phyloP scores from a whole-genome alignment of 495 filamentous ascomycete genomes.

The Hyaloscypha hepaticicola region DNA sequence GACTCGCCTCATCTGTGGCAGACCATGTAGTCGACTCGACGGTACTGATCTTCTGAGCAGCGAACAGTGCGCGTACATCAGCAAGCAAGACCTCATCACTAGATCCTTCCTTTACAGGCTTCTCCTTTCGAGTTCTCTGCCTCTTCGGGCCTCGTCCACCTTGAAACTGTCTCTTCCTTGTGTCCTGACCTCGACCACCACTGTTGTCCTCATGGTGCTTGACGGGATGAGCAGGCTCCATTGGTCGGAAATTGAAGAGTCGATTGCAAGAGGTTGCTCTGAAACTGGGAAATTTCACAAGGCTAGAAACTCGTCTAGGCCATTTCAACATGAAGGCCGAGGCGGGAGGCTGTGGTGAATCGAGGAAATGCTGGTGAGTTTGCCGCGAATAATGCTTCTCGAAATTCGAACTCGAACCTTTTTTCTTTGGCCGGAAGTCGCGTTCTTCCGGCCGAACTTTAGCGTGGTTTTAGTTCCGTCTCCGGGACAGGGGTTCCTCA shows the following conservation, averaged over 20 bases:
- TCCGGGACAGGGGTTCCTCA: not conserved
- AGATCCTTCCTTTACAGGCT: constrained; percentile 52
- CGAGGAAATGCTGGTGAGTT: not conserved
- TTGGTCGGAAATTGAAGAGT: constrained; percentile 10
- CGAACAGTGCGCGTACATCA: constrained; percentile 67
- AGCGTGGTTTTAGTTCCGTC: not conserved
- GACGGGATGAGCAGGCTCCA: constrained; percentile 7
- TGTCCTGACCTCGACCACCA: constrained; percentile 66
- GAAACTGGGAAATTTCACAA: not conserved
- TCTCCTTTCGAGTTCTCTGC: constrained; percentile 55
- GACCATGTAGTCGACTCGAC: not conserved
- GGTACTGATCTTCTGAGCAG: constrained; percentile 46
- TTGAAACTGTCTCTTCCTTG: constrained; percentile 27
- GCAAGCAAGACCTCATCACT: constrained; percentile 71
- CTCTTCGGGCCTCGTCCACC: constrained; percentile 28
- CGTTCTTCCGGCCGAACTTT: not conserved
- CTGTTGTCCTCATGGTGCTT: constrained; percentile 47
- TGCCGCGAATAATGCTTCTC: not conserved
- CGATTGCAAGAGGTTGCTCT: not conserved
- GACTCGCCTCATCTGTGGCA: not conserved
- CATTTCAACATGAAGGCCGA: constrained; percentile 3
- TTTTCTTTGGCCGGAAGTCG: not conserved
- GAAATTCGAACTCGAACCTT: no score
- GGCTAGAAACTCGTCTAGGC: constrained; percentile 1
- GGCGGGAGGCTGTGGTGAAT: not conserved